phyloP scores from a whole-genome alignment of 495 filamentous ascomycete species.

The Hypoxylon fuscum region DNA sequence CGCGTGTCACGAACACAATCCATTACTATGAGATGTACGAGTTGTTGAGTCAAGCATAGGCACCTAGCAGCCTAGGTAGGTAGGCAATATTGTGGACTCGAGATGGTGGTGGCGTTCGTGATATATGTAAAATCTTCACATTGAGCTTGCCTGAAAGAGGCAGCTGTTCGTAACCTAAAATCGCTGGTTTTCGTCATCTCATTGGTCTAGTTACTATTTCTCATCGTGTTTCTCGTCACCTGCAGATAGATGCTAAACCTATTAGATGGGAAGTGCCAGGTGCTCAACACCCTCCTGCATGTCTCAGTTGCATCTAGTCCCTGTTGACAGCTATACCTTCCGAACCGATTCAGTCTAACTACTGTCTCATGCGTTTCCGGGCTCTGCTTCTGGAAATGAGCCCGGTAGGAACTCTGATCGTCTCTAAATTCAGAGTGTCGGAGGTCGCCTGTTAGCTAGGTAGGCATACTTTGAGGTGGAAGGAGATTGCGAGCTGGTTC shows the following conservation, averaged over 20 bases:
- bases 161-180: slow-evolving; percentile 20
- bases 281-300: slow-evolving; percentile 9
- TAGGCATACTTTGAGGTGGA: no score
- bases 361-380: slow-evolving; percentile 9
- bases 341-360: slow-evolving; percentile 15
- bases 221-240: slow-evolving; percentile 24
- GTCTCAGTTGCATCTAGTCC: slow-evolving; percentile 14
- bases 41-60: not conserved
- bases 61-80: not conserved
- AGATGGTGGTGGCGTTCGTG: not conserved
- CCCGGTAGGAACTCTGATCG: not conserved
- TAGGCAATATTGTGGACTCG: not conserved
- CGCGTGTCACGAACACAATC: not conserved
- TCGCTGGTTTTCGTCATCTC: slow-evolving; percentile 1
- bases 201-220: slow-evolving; percentile 24
- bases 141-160: slow-evolving; percentile 13
- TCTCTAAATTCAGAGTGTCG: not conserved
- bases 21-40: not conserved
- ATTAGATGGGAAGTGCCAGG: no score
- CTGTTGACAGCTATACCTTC: not conserved
- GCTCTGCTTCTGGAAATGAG: slow-evolving; percentile 14
- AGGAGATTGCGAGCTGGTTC: no score
- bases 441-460: no score
- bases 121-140: slow-evolving; percentile 9
- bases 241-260: slow-evolving; percentile 5